A percentile compares a stretch with the other conserved stretches of the same genome.
phyloP scores from a whole-genome alignment of 306 rosid species.

The Prunus persica region DNA sequence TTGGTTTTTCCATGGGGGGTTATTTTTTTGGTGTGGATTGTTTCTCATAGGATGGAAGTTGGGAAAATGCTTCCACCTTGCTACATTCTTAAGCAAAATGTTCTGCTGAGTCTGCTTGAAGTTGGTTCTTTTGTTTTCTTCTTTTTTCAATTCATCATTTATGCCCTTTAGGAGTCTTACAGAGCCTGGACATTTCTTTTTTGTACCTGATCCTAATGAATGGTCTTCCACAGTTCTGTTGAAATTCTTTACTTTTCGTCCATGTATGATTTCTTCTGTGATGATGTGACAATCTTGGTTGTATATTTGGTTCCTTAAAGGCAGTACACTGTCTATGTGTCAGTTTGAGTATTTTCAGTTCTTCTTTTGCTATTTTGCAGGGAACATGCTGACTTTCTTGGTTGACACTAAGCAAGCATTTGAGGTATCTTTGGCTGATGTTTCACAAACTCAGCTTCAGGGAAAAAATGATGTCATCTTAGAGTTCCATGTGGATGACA shows the following conservation, averaged over 20 bases:
- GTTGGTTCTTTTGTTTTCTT: neutral
- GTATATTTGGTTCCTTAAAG: neutral
- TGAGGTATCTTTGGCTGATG: slow-evolving; percentile 97
- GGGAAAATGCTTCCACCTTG: neutral
- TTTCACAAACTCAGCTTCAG: slow-evolving; percentile 89
- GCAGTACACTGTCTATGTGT: neutral
- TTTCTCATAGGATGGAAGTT: neutral
- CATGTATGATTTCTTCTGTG: neutral
- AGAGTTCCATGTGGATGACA: slow-evolving; percentile 97
- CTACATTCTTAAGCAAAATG: neutral
- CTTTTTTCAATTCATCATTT: neutral
- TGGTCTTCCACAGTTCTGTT: neutral
- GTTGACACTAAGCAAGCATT: slow-evolving; percentile 96
- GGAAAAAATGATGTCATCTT: slow-evolving; percentile 92
- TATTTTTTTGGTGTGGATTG: neutral
- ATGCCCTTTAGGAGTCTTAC: neutral
- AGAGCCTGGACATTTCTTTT: neutral
- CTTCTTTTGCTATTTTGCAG: slow-evolving; percentile 41
- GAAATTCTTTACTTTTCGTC: neutral
- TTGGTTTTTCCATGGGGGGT: neutral
- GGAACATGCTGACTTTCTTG: slow-evolving; percentile 84
- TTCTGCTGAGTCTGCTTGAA: neutral
- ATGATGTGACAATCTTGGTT: neutral
- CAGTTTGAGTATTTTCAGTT: neutral
- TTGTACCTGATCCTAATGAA: neutral